phyloP scores from a whole-genome alignment of 192 early-diverging fungal genomes.

The Coemansia sp. region DNA sequence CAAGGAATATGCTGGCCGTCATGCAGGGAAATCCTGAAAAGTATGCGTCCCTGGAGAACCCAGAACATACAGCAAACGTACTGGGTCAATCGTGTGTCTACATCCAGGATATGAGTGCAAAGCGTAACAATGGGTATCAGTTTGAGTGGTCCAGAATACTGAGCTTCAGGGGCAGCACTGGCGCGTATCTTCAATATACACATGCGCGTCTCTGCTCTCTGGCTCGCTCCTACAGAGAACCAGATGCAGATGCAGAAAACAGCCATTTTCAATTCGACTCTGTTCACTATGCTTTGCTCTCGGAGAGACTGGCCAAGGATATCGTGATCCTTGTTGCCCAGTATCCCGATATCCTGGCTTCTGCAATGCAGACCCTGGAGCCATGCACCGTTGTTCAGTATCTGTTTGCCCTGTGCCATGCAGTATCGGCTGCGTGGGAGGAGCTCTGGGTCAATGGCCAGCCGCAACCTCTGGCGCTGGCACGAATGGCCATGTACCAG shows the following conservation, averaged over 20 bases:
- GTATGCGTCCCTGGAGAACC: slow-evolving; percentile 80
- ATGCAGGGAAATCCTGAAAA: slow-evolving; percentile 87
- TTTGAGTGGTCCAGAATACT: slow-evolving; percentile 92
- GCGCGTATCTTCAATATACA: slow-evolving; percentile 97
- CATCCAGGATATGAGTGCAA: slow-evolving; percentile 88
- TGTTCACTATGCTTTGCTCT: slow-evolving; percentile 64
- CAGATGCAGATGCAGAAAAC: slow-evolving; percentile 18
- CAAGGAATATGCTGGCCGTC: slow-evolving; percentile 84
- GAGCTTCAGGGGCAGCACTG: slow-evolving; percentile 95
- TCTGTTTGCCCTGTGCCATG: slow-evolving; percentile 75
- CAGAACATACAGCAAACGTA: slow-evolving; percentile 75
- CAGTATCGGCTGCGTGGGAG: slow-evolving; percentile 76
- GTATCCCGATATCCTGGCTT: slow-evolving; percentile 82
- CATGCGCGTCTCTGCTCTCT: slow-evolving; percentile 95
- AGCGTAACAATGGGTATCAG: slow-evolving; percentile 90
- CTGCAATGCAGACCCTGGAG: slow-evolving; percentile 66
- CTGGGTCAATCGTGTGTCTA: slow-evolving; percentile 91
- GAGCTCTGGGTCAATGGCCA: slow-evolving; percentile 72
- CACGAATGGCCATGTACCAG: slow-evolving; percentile 84
- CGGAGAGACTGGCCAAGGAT: slow-evolving; percentile 66
- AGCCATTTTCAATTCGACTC: slow-evolving; percentile 34
- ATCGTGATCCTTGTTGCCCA: slow-evolving; percentile 74
- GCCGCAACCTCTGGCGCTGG: slow-evolving; percentile 72
- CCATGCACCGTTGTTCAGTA: slow-evolving; percentile 87
- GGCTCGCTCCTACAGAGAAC: slow-evolving; percentile 70